phyloP scores from a whole-genome alignment of 1,139 yeast genomes.

The Hyphopichia burtonii region DNA sequence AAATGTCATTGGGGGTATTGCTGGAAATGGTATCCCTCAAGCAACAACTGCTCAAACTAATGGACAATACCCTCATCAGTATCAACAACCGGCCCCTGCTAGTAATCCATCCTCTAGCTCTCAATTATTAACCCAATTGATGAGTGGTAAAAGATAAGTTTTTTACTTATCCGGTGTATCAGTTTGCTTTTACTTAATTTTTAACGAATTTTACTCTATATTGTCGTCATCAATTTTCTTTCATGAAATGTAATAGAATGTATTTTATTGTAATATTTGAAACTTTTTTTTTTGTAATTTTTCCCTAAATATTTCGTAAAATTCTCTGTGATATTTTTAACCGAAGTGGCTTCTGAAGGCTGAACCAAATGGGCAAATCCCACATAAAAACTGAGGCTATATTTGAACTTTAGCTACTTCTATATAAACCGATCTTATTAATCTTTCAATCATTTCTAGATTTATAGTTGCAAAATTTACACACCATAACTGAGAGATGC shows the following conservation, averaged over 20 bases:
- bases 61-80: slow-evolving; percentile 7
- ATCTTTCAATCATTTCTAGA: too few relatives aligned
- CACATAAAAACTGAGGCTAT: too few relatives aligned
- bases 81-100: slow-evolving; percentile 17
- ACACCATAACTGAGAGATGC: too few relatives aligned
- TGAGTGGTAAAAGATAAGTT: slow-evolving; percentile 58
- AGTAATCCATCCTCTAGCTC: slow-evolving; percentile 49
- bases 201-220: slow-evolving; percentile 1
- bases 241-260: neutral
- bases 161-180: neutral
- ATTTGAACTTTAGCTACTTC: too few relatives aligned
- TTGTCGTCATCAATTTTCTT: neutral
- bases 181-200: slow-evolving; percentile 2
- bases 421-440: too few relatives aligned
- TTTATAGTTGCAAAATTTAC: too few relatives aligned
- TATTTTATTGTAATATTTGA: neutral
- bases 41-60: neutral
- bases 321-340: too few relatives aligned
- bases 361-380: too few relatives aligned
- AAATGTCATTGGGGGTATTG: slow-evolving; percentile 4
- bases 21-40: slow-evolving; percentile 1
- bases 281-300: too few relatives aligned
- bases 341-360: too few relatives aligned
- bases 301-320: too few relatives aligned
- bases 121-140: slow-evolving; percentile 66